phyloP scores from a whole-genome alignment of 2,329 filamentous ascomycete species.

The Berkeleyomyces rouxiae region DNA sequence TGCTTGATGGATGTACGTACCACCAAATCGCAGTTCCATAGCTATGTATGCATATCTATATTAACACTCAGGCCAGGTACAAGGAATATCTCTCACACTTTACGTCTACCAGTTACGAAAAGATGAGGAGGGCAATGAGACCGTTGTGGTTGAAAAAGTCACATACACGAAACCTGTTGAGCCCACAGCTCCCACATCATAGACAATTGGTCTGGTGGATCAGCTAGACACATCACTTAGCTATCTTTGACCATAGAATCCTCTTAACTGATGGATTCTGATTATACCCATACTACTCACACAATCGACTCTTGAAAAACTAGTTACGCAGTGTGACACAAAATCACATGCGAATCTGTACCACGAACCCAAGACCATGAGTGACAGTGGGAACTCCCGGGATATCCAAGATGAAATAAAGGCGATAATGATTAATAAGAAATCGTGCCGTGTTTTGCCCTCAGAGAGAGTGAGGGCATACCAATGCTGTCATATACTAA shows the following conservation, averaged over 20 bases:
- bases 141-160: constrained; percentile 71
- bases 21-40: neutral
- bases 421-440: neutral
- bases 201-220: constrained; percentile 14
- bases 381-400: constrained; percentile 13
- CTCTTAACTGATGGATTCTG: neutral
- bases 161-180: constrained; percentile 66
- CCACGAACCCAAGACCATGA: neutral
- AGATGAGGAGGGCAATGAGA: constrained; percentile 59
- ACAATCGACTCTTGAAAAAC: constrained; percentile 12
- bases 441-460: neutral
- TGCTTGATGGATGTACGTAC: constrained; percentile 89
- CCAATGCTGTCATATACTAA: neutral
- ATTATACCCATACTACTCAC: constrained; percentile 13
- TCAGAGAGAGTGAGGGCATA: neutral
- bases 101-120: constrained; percentile 84
- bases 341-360: neutral
- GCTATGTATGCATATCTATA: neutral
- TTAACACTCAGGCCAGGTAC: constrained; percentile 42
- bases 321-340: neutral
- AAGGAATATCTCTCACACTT: constrained; percentile 86
- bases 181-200: constrained; percentile 35
- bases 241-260: constrained; percentile 13
- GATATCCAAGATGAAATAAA: constrained; percentile 12
- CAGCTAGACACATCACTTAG: neutral